phyloP scores from a whole-genome alignment of 2,329 filamentous ascomycete species.

The Phoma sp. region DNA sequence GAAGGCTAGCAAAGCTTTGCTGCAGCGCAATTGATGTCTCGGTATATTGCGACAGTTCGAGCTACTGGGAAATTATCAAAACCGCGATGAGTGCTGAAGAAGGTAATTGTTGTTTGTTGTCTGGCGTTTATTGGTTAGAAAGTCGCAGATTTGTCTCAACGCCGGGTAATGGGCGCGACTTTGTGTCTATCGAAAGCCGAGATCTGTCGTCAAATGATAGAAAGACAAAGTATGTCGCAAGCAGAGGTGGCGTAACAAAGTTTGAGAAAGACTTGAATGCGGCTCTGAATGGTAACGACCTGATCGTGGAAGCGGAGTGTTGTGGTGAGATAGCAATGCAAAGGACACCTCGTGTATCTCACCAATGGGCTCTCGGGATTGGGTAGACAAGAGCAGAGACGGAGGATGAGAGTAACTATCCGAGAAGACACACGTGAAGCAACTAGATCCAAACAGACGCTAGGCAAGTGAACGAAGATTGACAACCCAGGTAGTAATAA shows the following conservation, averaged over 20 bases:
- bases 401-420: neutral
- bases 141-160: neutral
- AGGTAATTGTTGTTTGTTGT: neutral
- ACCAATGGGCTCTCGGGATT: neutral
- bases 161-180: neutral
- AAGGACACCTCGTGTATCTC: too few relatives aligned
- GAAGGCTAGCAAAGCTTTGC: neutral
- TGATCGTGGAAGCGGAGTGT: neutral
- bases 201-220: neutral
- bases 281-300: neutral
- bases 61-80: neutral
- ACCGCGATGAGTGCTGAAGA: neutral
- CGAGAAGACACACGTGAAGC: neutral
- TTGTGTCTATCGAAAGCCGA: neutral
- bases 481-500: neutral
- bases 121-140: neutral
- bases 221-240: neutral
- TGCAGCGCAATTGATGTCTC: neutral
- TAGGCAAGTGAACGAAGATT: constrained; percentile 4
- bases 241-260: neutral
- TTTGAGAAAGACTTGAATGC: neutral
- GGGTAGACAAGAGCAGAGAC: neutral
- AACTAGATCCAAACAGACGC: neutral
- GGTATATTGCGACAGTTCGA: too few relatives aligned
- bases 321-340: neutral